These are phyloP conservation scores for Ceratocystis cubensis DNA, from an alignment of 2,329 filamentous ascomycete species.

Conservation along the genomic window DNA sequence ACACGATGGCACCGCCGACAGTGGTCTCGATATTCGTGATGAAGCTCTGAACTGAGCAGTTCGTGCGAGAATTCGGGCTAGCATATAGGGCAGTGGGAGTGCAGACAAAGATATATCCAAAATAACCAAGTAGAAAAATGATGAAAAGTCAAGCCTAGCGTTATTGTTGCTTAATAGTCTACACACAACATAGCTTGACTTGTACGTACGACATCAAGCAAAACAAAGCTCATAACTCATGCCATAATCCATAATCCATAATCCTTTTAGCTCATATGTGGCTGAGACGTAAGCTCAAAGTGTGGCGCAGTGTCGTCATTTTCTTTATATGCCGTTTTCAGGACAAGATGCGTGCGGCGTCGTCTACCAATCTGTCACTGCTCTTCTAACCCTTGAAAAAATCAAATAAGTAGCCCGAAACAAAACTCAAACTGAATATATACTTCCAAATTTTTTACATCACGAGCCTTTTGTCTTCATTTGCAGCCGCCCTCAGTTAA, in stretches of 20 bases:
- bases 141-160: not conserved
- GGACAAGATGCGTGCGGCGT: not conserved
- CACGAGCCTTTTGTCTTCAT: no score
- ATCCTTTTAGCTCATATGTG: not conserved
- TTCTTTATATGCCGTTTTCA: not conserved
- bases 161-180: not conserved
- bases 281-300: not conserved
- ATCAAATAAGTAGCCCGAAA: no score
- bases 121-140: not conserved
- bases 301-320: constrained; percentile 5
- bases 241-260: not conserved
- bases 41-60: constrained; percentile 1
- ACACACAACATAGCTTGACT: not conserved
- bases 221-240: not conserved
- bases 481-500: no score
- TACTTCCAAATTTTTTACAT: no score
- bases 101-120: not conserved
- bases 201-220: constrained; percentile 4
- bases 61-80: constrained; percentile 1
- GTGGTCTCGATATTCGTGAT: not conserved
- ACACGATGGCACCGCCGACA: not conserved
- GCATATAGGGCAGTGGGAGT: constrained; percentile 1
- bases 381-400: no score
- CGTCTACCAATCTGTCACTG: no score
- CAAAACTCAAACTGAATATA: no score